Evolutionary conservation across 805 yeast species (phyloP), one percentile per base, ranked within the genome.

Genomic region (Kazachstania psychrophila): DNA sequence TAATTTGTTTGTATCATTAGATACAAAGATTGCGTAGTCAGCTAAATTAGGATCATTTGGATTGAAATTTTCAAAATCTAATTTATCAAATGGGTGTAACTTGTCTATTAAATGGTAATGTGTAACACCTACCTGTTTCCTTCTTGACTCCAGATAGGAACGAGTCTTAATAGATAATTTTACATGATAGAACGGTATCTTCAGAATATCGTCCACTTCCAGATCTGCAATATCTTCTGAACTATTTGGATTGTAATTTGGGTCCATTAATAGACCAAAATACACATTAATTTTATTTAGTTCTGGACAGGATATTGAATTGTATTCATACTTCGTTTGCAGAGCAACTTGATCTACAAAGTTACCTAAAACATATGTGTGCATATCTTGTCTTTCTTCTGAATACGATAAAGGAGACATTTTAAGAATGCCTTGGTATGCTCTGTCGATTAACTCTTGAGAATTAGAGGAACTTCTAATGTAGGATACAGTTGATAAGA

Each of bases 21-120:
- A 69, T 1, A 70, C 65, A 48, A 57, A 73, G 10, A 66, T 67
- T 2, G 72, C 73, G 14, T 68, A 58, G 40, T 73, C 77, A 8
- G 68, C 28, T 2, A 69, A 33, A 10, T 49, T 43, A 1, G 74
- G 72, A n/a, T 51, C 46, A 12, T 24, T 24, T 8, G 42, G 30
- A 31, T 49, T 48, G 22, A 50, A 31, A 3, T 46, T 25, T 18
- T 36, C 31, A n/a, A 51, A 31, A 38, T 56, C 60, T 19, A 45
- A 39, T 37, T 54, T 43, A 41, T 65, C 69, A 29, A 42, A 44
- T 11, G 50, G 44, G 40, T 65, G 68, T 17, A 58, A 39, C 1
- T 46, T 43, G 13, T 51, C 49, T 8, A 61, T 33, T 11, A 52
- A 31, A 44, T 62, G 64, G 34, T 47, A 65, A 14, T 54, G 61